Base-by-base conservation (phyloP, 352 stramenopile genomes). In the Globisporangium canariense region DNA sequence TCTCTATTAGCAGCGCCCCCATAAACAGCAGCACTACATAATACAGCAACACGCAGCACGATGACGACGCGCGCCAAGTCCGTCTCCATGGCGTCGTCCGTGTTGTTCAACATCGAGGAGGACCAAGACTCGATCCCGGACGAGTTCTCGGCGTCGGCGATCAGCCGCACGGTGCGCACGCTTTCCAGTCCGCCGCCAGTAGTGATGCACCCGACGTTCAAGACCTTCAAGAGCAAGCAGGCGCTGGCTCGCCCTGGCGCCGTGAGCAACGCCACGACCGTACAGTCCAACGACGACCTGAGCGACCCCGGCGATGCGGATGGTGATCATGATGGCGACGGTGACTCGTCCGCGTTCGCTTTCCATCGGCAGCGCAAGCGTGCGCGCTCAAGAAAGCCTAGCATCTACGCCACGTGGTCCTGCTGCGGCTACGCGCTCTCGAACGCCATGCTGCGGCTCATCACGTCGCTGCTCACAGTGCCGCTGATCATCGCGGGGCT, bases 81-180 rank as follows among this genome's bases (percentile, higher is more conserved):
- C 30, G 53, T 62, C 28, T 61, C 43, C 54, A 36, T 58, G 20
- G 57, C 58, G 52, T 58, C 73, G 70, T 72, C 71, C 22, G 71
- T 81, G 53, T 62, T 79, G 38, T 81, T 81, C 60, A 63, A 83
- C 47, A 81, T 83, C 40, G 73, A 65, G 13, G 76, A 81, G 43
- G 71, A 83, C 66, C 66, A 71, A 66, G 71, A 65, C 18, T 50
- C 61, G 53, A 38, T 57, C 16, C 59, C 18, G 30, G 58, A 41
- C 32, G 60, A 66, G 25, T 66, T 55, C 11, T 70, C 61, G 9
- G 67, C 55, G 1, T 25, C 32, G 4, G 62, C 47, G 32, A 52
- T 71, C 49, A 67, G 64, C 22, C 60, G 59, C 38, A 70, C 72
- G 20, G 30, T 59, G 47, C 66, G 53, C 64, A 64, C 38, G 58